phyloP scores from a whole-genome alignment of 805 yeast species.

The Diddensiella caesifluorescens region DNA sequence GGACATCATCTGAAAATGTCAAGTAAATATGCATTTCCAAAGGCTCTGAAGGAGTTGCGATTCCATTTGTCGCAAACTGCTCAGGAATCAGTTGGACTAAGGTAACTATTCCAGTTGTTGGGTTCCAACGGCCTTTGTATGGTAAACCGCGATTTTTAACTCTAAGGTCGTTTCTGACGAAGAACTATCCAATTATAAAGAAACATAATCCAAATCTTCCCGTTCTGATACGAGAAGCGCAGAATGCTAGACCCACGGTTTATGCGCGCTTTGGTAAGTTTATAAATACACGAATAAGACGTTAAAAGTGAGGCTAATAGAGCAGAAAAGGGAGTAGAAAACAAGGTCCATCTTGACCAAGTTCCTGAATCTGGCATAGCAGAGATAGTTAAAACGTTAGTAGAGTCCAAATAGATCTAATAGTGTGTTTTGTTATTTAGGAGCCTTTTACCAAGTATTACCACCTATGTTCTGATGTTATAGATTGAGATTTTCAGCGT shows the following conservation, averaged over 20 bases:
- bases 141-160: neutral
- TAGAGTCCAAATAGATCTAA: conserved; percentile 22
- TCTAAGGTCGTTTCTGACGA: conserved; percentile 51
- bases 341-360: conserved; percentile 41
- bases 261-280: conserved; percentile 59
- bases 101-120: conserved; percentile 32
- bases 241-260: conserved; percentile 65
- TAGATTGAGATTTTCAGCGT: too few species aligned
- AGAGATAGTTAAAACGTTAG: conserved; percentile 37
- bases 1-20: too few species aligned
- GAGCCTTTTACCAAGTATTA: too few species aligned
- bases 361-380: conserved; percentile 33
- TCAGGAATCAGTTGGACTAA: conserved; percentile 60
- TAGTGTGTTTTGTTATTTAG: neutral
- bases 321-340: conserved; percentile 35
- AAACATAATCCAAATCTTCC: conserved; percentile 63
- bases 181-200: conserved; percentile 60
- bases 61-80: conserved; percentile 78
- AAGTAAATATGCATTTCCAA: conserved; percentile 36
- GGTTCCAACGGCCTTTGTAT: neutral
- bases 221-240: conserved; percentile 71
- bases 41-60: conserved; percentile 68
- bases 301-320: neutral
- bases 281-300: neutral
- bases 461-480: too few species aligned